These are phyloP conservation scores for Calonectria leucothoes DNA, from an alignment of 2,329 filamentous ascomycete species.

Conservation along the genomic window DNA sequence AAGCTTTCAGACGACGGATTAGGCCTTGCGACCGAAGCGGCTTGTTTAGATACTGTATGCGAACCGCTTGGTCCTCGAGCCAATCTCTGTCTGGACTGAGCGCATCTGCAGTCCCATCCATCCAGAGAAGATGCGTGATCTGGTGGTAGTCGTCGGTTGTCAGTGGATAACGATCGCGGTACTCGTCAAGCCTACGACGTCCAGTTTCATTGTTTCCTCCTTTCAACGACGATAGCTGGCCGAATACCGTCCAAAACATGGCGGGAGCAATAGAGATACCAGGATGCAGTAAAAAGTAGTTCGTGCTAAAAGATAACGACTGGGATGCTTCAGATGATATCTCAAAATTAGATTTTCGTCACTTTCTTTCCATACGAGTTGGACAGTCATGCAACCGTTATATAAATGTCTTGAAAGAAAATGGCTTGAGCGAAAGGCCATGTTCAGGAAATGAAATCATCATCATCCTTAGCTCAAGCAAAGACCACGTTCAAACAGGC, in stretches of 20 bases:
- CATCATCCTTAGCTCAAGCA: not conserved
- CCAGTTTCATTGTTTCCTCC: not conserved
- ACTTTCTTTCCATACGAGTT: not conserved
- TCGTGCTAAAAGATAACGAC: no score
- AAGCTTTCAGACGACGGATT: slow-evolving; percentile 47
- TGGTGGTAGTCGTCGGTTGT: slow-evolving; percentile 36
- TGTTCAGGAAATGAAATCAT: not conserved
- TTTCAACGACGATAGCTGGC: not conserved
- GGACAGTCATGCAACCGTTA: not conserved
- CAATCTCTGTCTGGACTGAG: slow-evolving; percentile 48
- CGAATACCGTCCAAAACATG: not conserved
- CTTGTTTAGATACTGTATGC: slow-evolving; percentile 36
- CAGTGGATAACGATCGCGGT: not conserved
- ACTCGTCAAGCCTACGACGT: not conserved
- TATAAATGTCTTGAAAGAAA: not conserved
- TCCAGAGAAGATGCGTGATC: slow-evolving; percentile 51
- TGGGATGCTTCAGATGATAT: not conserved
- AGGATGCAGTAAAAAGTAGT: not conserved
- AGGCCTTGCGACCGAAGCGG: slow-evolving; percentile 42
- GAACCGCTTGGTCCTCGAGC: slow-evolving; percentile 49
- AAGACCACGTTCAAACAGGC: slow-evolving; percentile 8
- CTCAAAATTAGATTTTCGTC: not conserved
- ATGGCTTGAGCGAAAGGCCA: not conserved
- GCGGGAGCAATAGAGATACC: not conserved
- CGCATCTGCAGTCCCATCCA: slow-evolving; percentile 40